Percentiles rank a stretch among this genome's conserved stretches.
These are phyloP conservation scores for Inga laurina DNA, from an alignment of 306 rosid genomes.

Conservation along the genomic window DNA sequence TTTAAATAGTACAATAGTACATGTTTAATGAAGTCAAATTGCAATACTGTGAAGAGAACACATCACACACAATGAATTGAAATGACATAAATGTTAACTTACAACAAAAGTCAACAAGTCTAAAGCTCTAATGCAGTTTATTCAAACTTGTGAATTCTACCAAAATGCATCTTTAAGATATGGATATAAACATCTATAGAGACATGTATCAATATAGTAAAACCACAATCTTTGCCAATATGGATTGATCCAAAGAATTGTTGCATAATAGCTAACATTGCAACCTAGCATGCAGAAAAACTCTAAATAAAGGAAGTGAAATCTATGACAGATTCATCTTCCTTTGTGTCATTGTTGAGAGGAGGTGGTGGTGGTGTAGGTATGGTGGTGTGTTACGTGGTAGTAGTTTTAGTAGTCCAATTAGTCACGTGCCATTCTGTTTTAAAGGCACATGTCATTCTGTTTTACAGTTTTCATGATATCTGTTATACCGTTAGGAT, in stretches of 20 bases:
- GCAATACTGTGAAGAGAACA: background rate
- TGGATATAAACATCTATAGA: background rate
- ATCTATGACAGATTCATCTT: background rate
- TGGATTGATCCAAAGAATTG: conserved; percentile 17
- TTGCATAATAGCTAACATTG: background rate
- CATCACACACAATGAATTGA: background rate
- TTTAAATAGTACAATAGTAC: background rate
- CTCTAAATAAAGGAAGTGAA: background rate
- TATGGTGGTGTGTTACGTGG: background rate
- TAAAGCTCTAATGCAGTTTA: background rate
- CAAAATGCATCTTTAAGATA: background rate
- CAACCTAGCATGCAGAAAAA: background rate
- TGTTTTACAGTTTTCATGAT: too few relatives aligned
- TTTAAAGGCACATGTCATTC: too few relatives aligned
- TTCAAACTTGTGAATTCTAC: background rate
- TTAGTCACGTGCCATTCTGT: too few relatives aligned
- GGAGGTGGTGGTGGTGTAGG: background rate
- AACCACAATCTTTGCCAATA: background rate
- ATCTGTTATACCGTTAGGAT: too few relatives aligned
- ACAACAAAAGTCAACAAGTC: background rate
- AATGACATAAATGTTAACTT: background rate
- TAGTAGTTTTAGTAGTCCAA: too few relatives aligned
- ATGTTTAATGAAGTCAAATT: background rate
- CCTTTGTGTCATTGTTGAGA: background rate
- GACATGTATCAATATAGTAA: background rate